Conservation (phyloP, 306 rosid species). For the Prunus salicina region DNA sequence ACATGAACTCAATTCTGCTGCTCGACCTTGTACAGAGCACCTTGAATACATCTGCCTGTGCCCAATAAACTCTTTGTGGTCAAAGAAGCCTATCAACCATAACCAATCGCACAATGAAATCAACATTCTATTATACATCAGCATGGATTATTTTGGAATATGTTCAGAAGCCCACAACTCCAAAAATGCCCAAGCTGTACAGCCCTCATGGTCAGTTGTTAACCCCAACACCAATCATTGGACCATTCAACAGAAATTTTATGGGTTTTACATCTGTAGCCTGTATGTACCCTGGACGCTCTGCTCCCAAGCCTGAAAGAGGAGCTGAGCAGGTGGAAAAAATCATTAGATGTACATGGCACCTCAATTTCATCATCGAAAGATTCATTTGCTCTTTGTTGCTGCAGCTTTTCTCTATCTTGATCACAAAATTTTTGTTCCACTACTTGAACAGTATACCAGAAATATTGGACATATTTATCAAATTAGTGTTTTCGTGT, state of each 20-base stretch:
- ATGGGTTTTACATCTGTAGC: neutral
- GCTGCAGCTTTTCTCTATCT: neutral
- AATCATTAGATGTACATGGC: neutral
- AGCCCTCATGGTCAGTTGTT: neutral
- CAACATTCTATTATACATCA: neutral
- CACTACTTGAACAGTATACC: neutral
- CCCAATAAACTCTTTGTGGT: neutral
- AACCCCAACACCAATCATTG: neutral
- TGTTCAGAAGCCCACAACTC: neutral
- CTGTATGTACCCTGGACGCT: neutral
- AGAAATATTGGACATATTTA: neutral
- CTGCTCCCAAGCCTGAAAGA: neutral
- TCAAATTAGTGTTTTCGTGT: neutral
- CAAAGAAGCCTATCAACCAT: neutral
- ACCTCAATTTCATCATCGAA: neutral
- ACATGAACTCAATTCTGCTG: neutral
- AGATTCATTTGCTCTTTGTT: neutral
- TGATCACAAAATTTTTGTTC: neutral
- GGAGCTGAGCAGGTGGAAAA: neutral
- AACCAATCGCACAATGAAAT: neutral
- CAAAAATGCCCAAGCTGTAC: neutral
- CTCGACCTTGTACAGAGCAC: neutral
- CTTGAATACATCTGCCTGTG: neutral
- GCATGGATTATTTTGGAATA: neutral
- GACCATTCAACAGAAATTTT: neutral